Base-by-base conservation (phyloP, 2,329 filamentous ascomycete genomes). In the Colletotrichum theobromicola region DNA sequence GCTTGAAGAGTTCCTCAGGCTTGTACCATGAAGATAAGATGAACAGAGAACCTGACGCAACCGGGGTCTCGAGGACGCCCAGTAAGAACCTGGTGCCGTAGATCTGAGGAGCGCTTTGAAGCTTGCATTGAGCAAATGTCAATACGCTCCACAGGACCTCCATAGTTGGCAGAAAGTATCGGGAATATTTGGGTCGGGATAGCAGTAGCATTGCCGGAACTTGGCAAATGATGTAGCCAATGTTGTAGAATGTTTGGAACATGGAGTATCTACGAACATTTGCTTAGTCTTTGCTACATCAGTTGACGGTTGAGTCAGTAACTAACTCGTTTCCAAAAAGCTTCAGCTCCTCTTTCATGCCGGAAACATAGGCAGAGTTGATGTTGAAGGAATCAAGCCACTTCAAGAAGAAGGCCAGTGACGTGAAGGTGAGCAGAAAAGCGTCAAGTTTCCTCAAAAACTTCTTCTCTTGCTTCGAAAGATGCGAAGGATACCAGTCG, bases 1-100 rank as follows among this genome's bases (percentile, higher is more conserved):
- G 83, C 75, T 88, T 89, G 73, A 86, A 88, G 0, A 82, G 81
- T n/a, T 82, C 79, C 6, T 75, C 69, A 18, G 78, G 79, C n/a
- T 77, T 82, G 42, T 81, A 82, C 80, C 80, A 82, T 2, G 79
- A 80, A 2, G 79, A 77, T 13, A 82, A 72, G 2, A 81, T 70
- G 65, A 80, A 81, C 3, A 80, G 74, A 4, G 66, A 74, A 16
- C 76, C 70, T 4, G 74, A 74, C 9, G 66, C 74, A 1, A 76
- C 74, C 1, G 68, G 78, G 5, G 70, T 79, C 64, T 68, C 77
- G 10, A 75, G 79, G 7, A 82, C 64, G 1, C 80, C 80, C 8
- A 82, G 75, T 4, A 83, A 69, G 62, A 83, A 82, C 2, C 82
- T 75, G 13, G 80, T 65, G 2, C 77, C 81, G 55, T 82, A 83